Evolutionary conservation across 345 rosid species (phyloP).

Genomic region (Moringa oleifera): DNA sequence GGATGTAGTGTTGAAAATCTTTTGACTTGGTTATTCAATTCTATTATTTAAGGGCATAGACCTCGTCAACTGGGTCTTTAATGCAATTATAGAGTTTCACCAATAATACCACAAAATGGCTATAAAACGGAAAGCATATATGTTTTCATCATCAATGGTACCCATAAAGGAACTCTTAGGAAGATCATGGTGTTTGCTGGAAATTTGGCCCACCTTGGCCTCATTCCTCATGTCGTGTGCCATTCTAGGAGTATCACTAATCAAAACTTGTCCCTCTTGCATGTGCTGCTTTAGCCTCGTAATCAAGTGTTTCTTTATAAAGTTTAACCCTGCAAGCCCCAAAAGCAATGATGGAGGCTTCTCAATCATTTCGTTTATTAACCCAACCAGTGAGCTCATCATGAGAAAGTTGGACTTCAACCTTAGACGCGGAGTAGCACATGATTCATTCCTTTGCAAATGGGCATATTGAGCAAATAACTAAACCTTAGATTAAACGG

Average conservation of each 20-base stretch:
- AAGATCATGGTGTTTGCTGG: conserved; percentile 25
- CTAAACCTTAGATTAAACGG: too few species aligned
- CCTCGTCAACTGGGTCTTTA: not conserved
- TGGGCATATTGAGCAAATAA: too few species aligned
- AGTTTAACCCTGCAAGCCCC: not conserved
- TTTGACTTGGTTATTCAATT: conserved; percentile 4
- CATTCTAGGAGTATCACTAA: too few species aligned
- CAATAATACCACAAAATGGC: not conserved
- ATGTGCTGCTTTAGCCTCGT: too few species aligned
- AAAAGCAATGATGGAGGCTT: conserved; percentile 8
- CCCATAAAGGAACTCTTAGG: conserved; percentile 10
- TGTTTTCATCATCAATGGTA: conserved; percentile 26
- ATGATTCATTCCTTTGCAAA: too few species aligned
- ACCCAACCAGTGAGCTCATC: conserved; percentile 1
- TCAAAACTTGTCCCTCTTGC: too few species aligned
- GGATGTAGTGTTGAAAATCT: conserved; percentile 13
- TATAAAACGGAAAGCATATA: conserved; percentile 6
- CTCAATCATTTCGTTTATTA: not conserved
- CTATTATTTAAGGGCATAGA: too few species aligned
- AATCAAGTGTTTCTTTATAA: conserved; percentile 1
- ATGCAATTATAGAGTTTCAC: conserved; percentile 19
- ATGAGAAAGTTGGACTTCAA: not conserved
- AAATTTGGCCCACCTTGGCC: conserved; percentile 32
- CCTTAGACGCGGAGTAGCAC: too few species aligned
- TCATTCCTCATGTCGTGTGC: conserved; percentile 17